These are phyloP conservation scores for Hydnomerulius pinastri DNA, from an alignment of 768 basidiomycete genomes.

Conservation along the genomic window DNA sequence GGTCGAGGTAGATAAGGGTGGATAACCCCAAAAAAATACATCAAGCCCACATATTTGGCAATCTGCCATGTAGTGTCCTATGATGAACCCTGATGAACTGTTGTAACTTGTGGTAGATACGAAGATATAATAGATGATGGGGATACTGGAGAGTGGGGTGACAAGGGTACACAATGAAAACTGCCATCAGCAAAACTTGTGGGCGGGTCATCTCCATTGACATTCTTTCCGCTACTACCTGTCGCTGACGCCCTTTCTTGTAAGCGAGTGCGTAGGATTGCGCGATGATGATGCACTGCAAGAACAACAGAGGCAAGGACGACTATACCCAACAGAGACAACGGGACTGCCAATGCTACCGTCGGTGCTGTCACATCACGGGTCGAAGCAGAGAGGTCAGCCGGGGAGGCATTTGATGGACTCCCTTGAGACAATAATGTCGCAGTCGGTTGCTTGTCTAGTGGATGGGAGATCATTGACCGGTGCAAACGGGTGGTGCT, in stretches of 20 bases:
- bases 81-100: too few relatives aligned
- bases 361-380: conserved; percentile 19
- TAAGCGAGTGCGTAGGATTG: neutral
- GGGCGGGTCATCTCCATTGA: neutral
- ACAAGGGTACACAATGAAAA: neutral
- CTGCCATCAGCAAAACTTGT: neutral
- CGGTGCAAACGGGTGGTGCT: neutral
- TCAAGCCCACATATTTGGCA: too few relatives aligned
- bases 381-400: neutral
- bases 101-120: too few relatives aligned
- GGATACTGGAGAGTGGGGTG: neutral
- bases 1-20: too few relatives aligned
- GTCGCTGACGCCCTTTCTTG: neutral
- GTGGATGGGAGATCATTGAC: neutral
- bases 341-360: conserved; percentile 36
- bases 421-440: too few relatives aligned
- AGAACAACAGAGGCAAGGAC: conserved; percentile 7
- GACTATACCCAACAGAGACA: conserved; percentile 34
- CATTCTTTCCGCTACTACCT: neutral
- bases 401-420: neutral
- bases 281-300: neutral
- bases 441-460: neutral
- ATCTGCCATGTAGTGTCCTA: too few relatives aligned
- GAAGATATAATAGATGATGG: neutral
- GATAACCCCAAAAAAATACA: too few relatives aligned